A percentile compares a stretch with the other conserved stretches of the same genome.
phyloP scores from a whole-genome alignment of 768 basidiomycete genomes.

The Trametes coccinea region DNA sequence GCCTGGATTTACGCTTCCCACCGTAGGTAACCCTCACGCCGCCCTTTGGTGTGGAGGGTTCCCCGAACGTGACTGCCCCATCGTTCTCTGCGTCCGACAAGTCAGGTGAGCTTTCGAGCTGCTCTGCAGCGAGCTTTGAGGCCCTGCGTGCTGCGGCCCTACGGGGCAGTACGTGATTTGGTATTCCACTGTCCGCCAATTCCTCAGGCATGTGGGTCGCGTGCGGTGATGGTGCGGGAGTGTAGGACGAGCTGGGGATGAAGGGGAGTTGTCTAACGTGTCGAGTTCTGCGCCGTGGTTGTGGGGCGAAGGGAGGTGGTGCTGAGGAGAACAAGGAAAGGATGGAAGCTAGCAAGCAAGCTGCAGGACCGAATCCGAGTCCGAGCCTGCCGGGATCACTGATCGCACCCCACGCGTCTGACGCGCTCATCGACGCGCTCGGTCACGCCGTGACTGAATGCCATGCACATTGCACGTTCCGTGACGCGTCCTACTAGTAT shows the following conservation, averaged over 20 bases:
- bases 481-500: no score
- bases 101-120: constrained; percentile 27
- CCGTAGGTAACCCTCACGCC: constrained; percentile 22
- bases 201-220: neutral
- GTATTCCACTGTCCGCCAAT: neutral
- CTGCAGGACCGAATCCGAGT: neutral
- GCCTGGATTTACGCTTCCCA: constrained; percentile 15
- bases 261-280: neutral
- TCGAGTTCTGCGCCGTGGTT: neutral
- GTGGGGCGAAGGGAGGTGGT: neutral
- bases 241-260: neutral
- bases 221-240: neutral
- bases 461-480: no score
- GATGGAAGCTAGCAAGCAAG: neutral
- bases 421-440: constrained; percentile 19
- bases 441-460: constrained; percentile 14
- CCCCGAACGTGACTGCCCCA: constrained; percentile 22
- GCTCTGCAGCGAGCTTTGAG: constrained; percentile 25
- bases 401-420: constrained; percentile 10
- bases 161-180: constrained; percentile 5
- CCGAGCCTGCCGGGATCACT: neutral
- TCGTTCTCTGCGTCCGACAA: constrained; percentile 19
- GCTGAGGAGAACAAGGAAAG: neutral
- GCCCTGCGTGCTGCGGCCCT: constrained; percentile 28
- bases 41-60: constrained; percentile 21